phyloP scores from a whole-genome alignment of 768 basidiomycete genomes.

The Trametes villosa region DNA sequence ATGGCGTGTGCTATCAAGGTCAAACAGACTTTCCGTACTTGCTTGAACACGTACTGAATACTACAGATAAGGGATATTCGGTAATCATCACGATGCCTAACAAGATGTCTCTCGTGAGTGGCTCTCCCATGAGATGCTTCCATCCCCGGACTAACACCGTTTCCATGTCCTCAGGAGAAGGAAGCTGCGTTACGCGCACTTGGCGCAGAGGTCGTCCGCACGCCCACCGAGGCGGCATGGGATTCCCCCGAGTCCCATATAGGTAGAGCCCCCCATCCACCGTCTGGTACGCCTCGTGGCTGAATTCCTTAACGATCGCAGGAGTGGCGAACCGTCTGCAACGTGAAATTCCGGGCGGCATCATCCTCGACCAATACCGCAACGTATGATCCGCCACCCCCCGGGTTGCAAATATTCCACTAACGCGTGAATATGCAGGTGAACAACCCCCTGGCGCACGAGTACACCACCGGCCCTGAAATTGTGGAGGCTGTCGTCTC shows the following conservation, averaged over 20 bases:
- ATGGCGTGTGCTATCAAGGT: constrained; percentile 95
- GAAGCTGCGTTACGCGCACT: constrained; percentile 89
- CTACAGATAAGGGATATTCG: constrained; percentile 87
- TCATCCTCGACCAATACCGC: constrained; percentile 93
- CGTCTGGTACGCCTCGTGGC: constrained; percentile 59
- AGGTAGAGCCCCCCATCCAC: constrained; percentile 59
- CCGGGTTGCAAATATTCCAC: background rate
- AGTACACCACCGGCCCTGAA: constrained; percentile 88
- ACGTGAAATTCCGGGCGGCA: constrained; percentile 76
- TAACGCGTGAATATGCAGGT: constrained; percentile 41
- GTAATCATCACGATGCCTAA: constrained; percentile 90
- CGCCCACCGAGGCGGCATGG: constrained; percentile 88
- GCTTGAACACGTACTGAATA: constrained; percentile 64
- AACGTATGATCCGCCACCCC: constrained; percentile 52
- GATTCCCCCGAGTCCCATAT: constrained; percentile 91
- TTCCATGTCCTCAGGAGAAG: constrained; percentile 65
- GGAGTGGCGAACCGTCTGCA: constrained; percentile 83
- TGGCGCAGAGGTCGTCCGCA: constrained; percentile 93
- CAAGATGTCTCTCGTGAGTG: constrained; percentile 85
- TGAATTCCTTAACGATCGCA: constrained; percentile 86
- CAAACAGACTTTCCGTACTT: constrained; percentile 12
- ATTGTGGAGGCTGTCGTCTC: constrained; percentile 79
- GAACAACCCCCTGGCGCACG: constrained; percentile 92
- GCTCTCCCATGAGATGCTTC: background rate
- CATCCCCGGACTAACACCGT: background rate